Evolutionary conservation across 371 early-diverging fungal species (phyloP), one percentile per base, ranked within the genome.

Genomic region (Furculomyces boomerangus): DNA sequence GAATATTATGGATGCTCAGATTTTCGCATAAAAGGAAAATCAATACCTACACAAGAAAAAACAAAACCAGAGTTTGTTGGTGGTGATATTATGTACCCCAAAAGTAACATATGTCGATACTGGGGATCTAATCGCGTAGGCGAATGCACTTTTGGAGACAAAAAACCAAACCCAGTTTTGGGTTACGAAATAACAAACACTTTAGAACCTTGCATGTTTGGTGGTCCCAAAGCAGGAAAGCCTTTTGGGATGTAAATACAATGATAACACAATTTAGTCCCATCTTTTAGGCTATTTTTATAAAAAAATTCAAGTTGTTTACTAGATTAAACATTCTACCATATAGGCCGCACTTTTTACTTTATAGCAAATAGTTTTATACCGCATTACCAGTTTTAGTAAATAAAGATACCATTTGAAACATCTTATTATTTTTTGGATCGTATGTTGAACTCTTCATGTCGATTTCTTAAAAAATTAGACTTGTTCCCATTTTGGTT

Each of bases 1-100:
- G 75, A 75, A 50, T 77, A 73, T 54, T 74, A 74, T 40, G 61
- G 71, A 31, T 77, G 78, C 63, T 60, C 70, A 1, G 76, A 77
- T 51, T 62, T 74, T 37, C 56, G 63, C 20, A 62, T 77, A 27
- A 53, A 64, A 24, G 78, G 78, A 3, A 76, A 76, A 0, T 13
- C 22, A 5, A 24, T 32, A 20, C 50, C 58, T 27, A 18, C 27
- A 29, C 41, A 58, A 16, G 50, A n/a, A 27, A 60, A 56, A 56
- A 63, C 64, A 25, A 52, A 5, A 26, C 59, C 69, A 0, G 47
- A 37, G 20, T 73, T 73, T 54, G 29, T 65, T 53, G 78, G 78
- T 35, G 75, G 75, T 16, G 78, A 77, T 55, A 65, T 58, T 20
- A 66, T 72, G n/a, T 68, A 73, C 27, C 74, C 75, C 1, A 66